Conservation (phyloP, 2,329 filamentous ascomycete species). For the Colletotrichum truncatum region DNA sequence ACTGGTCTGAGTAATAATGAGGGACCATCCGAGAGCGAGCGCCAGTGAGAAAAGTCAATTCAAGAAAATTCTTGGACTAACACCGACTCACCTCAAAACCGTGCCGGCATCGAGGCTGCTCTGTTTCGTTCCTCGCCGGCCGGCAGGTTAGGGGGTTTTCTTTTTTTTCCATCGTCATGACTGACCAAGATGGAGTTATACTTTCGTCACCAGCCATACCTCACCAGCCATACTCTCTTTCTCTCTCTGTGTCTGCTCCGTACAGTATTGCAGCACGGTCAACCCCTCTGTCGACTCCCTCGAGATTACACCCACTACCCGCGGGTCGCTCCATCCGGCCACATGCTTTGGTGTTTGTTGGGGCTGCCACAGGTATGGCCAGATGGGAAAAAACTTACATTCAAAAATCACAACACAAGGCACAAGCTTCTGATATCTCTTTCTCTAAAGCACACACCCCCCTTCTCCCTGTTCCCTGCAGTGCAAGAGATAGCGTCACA, state of each 20-base stretch:
- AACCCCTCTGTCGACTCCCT: neutral
- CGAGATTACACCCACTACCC: neutral
- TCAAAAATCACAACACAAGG: neutral
- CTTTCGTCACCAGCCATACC: neutral
- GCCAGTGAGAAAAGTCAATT: neutral
- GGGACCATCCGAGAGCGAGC: neutral
- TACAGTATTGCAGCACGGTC: constrained; percentile 20
- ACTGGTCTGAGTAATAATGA: neutral
- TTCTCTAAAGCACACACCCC: constrained; percentile 14
- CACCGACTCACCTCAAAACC: neutral
- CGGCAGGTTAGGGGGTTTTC: no score
- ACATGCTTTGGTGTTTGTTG: neutral
- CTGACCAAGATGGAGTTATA: constrained; percentile 2
- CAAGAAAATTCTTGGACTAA: neutral
- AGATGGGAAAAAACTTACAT: neutral
- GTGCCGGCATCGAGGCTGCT: neutral
- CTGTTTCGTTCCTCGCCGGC: constrained; percentile 4
- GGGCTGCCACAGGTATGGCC: neutral
- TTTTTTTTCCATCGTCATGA: neutral
- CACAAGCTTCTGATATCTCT: constrained; percentile 16
- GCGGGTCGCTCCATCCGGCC: constrained; percentile 12
- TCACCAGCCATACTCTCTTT: neutral
- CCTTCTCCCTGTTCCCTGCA: constrained; percentile 31
- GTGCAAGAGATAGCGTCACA: constrained; percentile 30
- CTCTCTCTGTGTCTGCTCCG: no score